Evolutionary conservation across 2,329 filamentous ascomycete species (phyloP), one percentile per base, ranked within the genome.

Genomic region (Curvularia sp.): DNA sequence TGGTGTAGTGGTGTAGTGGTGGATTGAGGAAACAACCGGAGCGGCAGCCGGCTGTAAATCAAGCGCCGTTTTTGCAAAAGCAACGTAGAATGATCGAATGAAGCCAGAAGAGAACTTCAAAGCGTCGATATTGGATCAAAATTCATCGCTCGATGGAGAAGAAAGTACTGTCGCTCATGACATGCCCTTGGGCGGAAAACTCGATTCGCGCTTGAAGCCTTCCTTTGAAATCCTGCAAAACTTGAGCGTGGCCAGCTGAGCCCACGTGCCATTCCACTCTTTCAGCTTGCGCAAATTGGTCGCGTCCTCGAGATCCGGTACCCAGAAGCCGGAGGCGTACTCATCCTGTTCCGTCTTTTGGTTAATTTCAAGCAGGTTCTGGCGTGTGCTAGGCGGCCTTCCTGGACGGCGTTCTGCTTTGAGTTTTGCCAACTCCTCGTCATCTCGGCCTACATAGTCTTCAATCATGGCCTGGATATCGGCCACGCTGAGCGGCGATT

Each of bases 251-350:
- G 88, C 86, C 61, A 97, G 83, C 68, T 89, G 89, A 8, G 90
- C 84, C 94, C 94, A 98, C 25, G 90, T 86, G 3, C 91, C 90
- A 64, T 92, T 90, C 92, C 93, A 98, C 21, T 83, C 82, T 62
- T 86, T 84, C 39, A 98, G 78, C 64, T 85, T 83, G 56, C 83
- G 78, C 50, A 91, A 78, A 65, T 88, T 92, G 47, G 88, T 84
- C 39, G 83, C 81, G 41, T 87, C 84, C 54, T 87, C 85, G 53
- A 97, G 80, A 73, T 97, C 91, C 0, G 94, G 93, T 39, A 96
- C 77, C 92, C 91, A 90, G 72, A 97, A 96, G 0, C 95, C 95
- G 52, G 87, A 87, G 63, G 89, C 85, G 65, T 91, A 91, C 80
- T 99, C 95, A 67, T 89, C 89, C 71, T 89, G 83, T 63, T 97